Evolutionary conservation across 2,329 filamentous ascomycete genomes (phyloP), one percentile per base, ranked within the genome.

Genomic region (Hypoxylon sp.): DNA sequence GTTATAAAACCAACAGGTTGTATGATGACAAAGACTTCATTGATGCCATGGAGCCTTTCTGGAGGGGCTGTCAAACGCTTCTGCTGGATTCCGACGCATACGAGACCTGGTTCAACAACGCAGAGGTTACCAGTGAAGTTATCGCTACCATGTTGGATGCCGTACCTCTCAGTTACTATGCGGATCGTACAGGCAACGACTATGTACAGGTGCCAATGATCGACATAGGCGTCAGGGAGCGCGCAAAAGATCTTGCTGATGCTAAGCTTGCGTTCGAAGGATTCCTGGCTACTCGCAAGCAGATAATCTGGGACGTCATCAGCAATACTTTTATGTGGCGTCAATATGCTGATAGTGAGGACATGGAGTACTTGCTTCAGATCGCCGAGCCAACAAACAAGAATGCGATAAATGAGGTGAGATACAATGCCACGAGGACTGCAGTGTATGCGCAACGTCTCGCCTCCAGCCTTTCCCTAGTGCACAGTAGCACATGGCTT

Each of bases 71-170:
- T 19, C 32, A 37, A 17, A 15, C 3, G 19, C 35, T 63, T 15
- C 37, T 67, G 24, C 46, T 54, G 2, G 58, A 58, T 10, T 13
- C n/a, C 7, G 27, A 6, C 8, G 42, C 3, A 5, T 51, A 39
- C 39, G 59, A 57, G 53, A n/a, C 32, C 21, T 55, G 42, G 58
- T 63, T 63, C 27, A 11, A 27, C 46, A 46, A 37, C 7, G 59
- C 24, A n/a, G 50, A 59, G 3, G 10, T 24, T 5, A 55, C 51
- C 24, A 58, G 13, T 17, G 29, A 13, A 4, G 10, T 50, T 21
- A 62, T 63, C 50, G 13, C 13, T 19, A 31, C 17, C 10, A 44
- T 67, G 50, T 2, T 39, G 15, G 27, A 55, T 1, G 39, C 54
- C 17, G n/a, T 62, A 11, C 65, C 59, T 27, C 24, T 27, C 24